Conservation (phyloP, 2,329 filamentous ascomycete genomes). For the Penicillium hesseltinei region DNA sequence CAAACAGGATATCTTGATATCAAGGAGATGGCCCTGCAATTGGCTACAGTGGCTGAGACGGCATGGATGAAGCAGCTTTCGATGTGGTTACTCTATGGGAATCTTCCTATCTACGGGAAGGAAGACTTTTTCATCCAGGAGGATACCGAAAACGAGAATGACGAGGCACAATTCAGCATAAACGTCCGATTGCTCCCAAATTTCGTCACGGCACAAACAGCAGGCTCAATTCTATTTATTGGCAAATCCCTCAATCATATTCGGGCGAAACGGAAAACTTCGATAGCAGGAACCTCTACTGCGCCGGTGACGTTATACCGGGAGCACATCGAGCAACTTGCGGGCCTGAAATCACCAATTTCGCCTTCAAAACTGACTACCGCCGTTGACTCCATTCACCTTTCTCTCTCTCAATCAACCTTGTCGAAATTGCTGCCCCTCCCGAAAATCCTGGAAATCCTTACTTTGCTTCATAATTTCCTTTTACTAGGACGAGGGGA, state of each 20-base stretch:
- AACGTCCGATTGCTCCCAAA: slow-evolving; percentile 66
- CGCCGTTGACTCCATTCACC: slow-evolving; percentile 71
- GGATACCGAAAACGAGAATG: slow-evolving; percentile 38
- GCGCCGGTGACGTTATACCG: slow-evolving; percentile 58
- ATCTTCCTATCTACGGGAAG: slow-evolving; percentile 71
- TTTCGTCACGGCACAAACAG: slow-evolving; percentile 73
- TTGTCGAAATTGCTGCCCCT: slow-evolving; percentile 79
- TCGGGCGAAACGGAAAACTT: slow-evolving; percentile 50
- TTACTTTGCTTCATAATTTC: slow-evolving; percentile 78
- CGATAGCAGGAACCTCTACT: slow-evolving; percentile 29
- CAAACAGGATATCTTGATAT: slow-evolving; percentile 89
- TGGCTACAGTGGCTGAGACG: slow-evolving; percentile 76
- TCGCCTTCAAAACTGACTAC: slow-evolving; percentile 67
- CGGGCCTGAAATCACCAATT: slow-evolving; percentile 70
- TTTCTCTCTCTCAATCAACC: slow-evolving; percentile 78
- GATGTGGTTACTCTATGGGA: slow-evolving; percentile 87
- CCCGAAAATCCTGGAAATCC: slow-evolving; percentile 69
- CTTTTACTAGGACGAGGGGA: slow-evolving; percentile 85
- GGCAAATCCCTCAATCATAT: slow-evolving; percentile 87
- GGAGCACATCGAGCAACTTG: slow-evolving; percentile 57
- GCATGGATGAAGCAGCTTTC: slow-evolving; percentile 90
- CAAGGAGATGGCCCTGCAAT: slow-evolving; percentile 68
- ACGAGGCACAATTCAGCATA: slow-evolving; percentile 56
- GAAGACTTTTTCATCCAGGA: slow-evolving; percentile 82
- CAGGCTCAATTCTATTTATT: slow-evolving; percentile 83